Percentiles rank a stretch among this genome's conserved stretches.
These are phyloP conservation scores for Rhizophagus clarus DNA, from an alignment of 192 early-diverging fungal genomes.

Conservation along the genomic window DNA sequence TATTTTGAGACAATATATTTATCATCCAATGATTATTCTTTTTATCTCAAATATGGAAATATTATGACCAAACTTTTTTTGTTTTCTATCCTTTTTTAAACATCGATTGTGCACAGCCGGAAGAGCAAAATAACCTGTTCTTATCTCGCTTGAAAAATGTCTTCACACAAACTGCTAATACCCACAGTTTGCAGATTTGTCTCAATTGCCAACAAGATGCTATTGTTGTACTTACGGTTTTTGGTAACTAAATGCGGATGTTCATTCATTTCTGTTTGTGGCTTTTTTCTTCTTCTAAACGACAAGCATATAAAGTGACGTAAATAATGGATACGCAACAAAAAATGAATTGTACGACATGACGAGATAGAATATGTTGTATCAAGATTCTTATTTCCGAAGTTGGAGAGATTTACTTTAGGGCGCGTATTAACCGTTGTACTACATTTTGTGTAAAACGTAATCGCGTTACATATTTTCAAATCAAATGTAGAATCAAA, in stretches of 20 bases:
- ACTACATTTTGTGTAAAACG: background rate
- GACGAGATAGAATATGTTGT: background rate
- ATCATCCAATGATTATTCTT: background rate
- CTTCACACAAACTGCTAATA: background rate
- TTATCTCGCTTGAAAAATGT: background rate
- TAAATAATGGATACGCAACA: background rate
- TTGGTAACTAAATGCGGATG: constrained; percentile 14
- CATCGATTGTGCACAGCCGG: background rate
- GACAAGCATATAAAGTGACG: background rate
- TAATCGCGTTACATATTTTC: background rate
- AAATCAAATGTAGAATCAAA: background rate
- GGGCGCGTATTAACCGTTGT: background rate
- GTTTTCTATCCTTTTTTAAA: background rate
- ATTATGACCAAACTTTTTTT: background rate
- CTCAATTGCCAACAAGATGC: background rate
- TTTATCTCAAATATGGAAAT: background rate
- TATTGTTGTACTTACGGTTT: constrained; percentile 4
- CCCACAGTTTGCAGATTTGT: background rate
- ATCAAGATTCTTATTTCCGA: background rate
- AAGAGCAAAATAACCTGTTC: background rate
- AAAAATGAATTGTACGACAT: background rate
- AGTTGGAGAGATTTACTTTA: background rate
- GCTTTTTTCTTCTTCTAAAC: background rate
- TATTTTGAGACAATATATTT: background rate
- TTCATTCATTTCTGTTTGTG: constrained; percentile 11